phyloP scores from a whole-genome alignment of 2,329 filamentous ascomycete genomes.

The Alternaria dauci region DNA sequence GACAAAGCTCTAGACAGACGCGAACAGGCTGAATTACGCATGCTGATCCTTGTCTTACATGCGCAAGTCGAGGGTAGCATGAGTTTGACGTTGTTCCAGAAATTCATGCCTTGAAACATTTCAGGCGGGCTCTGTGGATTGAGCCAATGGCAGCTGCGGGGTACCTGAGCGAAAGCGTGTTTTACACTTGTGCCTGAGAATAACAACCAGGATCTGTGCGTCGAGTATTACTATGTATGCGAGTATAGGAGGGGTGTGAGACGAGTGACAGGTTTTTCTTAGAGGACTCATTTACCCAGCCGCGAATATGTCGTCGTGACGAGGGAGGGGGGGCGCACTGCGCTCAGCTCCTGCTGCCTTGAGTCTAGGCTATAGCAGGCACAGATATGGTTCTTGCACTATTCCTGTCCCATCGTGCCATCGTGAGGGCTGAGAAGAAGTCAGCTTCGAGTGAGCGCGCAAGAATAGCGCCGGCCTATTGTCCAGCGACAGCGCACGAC shows the following conservation, averaged over 20 bases:
- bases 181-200: not conserved
- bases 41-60: slow-evolving; percentile 1
- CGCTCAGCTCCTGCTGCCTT: not conserved
- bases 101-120: slow-evolving; percentile 7
- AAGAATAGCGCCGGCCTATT: slow-evolving; percentile 14
- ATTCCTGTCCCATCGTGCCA: not conserved
- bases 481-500: slow-evolving; percentile 4
- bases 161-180: slow-evolving; percentile 10
- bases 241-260: not conserved
- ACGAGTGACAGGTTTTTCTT: slow-evolving; percentile 4
- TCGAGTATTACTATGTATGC: not conserved
- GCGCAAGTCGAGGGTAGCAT: slow-evolving; percentile 4
- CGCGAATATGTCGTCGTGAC: not conserved
- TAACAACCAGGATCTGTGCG: not conserved
- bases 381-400: slow-evolving; percentile 1
- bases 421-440: slow-evolving; percentile 1
- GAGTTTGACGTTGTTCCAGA: slow-evolving; percentile 1
- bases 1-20: not conserved
- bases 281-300: not conserved
- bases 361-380: not conserved
- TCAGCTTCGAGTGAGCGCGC: slow-evolving; percentile 8
- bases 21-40: not conserved
- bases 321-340: not conserved
- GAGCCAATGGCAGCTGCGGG: slow-evolving; percentile 3
- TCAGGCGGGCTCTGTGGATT: not conserved